phyloP scores from a whole-genome alignment of 345 rosid species.

The Bruguiera sexangula region DNA sequence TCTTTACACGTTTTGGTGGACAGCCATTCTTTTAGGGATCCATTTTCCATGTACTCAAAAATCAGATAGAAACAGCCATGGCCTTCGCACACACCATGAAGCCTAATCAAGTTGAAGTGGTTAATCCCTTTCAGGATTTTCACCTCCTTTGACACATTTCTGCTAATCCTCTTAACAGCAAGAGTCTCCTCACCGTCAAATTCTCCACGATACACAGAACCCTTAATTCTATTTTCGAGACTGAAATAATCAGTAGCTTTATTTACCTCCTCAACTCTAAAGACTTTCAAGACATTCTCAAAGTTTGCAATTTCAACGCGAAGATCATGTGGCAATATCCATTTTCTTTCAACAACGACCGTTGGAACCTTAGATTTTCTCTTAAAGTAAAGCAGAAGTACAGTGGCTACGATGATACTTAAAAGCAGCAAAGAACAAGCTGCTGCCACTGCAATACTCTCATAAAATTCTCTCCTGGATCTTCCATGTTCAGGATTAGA shows the following conservation, averaged over 20 bases:
- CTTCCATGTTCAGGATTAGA: slow-evolving; percentile 9
- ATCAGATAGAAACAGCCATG: slow-evolving; percentile 29
- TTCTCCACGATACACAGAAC: slow-evolving; percentile 37
- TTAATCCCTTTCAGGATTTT: slow-evolving; percentile 40
- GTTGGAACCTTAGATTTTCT: slow-evolving; percentile 15
- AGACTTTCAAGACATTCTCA: slow-evolving; percentile 33
- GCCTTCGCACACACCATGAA: slow-evolving; percentile 38
- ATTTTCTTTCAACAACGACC: slow-evolving; percentile 3
- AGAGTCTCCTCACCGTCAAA: slow-evolving; percentile 38
- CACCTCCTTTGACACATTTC: slow-evolving; percentile 38
- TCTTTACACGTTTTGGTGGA: slow-evolving; percentile 11
- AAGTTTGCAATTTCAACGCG: slow-evolving; percentile 41
- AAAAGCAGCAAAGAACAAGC: slow-evolving; percentile 30
- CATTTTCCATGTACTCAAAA: slow-evolving; percentile 39
- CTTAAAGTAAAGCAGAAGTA: slow-evolving; percentile 15
- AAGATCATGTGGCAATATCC: slow-evolving; percentile 25
- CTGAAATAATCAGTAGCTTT: slow-evolving; percentile 43
- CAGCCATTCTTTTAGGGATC: slow-evolving; percentile 41
- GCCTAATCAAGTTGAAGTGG: slow-evolving; percentile 47
- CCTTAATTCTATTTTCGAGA: slow-evolving; percentile 32
- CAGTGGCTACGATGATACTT: slow-evolving; percentile 14
- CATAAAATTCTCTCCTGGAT: slow-evolving; percentile 18
- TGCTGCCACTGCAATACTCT: slow-evolving; percentile 32
- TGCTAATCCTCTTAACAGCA: slow-evolving; percentile 33
- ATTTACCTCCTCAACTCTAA: slow-evolving; percentile 28